Conservation (phyloP, 2,329 filamentous ascomycete genomes). For the Phymatotrichopsis omnivora region DNA sequence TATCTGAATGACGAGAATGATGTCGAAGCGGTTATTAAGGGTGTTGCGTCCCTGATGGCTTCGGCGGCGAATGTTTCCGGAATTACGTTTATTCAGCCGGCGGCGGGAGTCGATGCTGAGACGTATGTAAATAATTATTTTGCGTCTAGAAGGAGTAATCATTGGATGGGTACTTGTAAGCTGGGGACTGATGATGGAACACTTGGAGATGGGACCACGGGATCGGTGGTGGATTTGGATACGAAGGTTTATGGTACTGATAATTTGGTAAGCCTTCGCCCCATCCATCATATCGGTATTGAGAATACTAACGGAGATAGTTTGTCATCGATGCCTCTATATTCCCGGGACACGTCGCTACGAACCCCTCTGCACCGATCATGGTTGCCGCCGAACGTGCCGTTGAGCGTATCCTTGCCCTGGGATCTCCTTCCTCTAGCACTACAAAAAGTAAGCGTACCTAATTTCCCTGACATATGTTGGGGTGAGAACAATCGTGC, state of each 20-base stretch:
- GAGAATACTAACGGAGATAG: background rate
- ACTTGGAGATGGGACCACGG: slow-evolving; percentile 39
- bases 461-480: background rate
- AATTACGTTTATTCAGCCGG: slow-evolving; percentile 49
- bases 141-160: slow-evolving; percentile 29
- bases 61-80: slow-evolving; percentile 45
- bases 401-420: slow-evolving; percentile 42
- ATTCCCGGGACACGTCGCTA: slow-evolving; percentile 57
- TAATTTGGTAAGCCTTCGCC: slow-evolving; percentile 40
- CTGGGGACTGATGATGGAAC: slow-evolving; percentile 49
- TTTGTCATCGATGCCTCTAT: slow-evolving; percentile 60
- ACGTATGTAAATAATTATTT: slow-evolving; percentile 30
- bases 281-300: background rate
- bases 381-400: slow-evolving; percentile 55
- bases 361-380: slow-evolving; percentile 57
- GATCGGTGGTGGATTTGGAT: slow-evolving; percentile 51
- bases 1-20: slow-evolving; percentile 52
- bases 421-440: slow-evolving; percentile 29
- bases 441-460: slow-evolving; percentile 10
- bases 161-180: slow-evolving; percentile 47
- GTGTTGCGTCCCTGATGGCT: slow-evolving; percentile 50
- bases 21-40: slow-evolving; percentile 52
- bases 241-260: slow-evolving; percentile 57
- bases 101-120: slow-evolving; percentile 43
- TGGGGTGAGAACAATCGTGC: too few species aligned